Evolutionary conservation across 75 land plant species (phyloP), one percentile per base, ranked within the genome.

Genomic region (Gnetum montanum): DNA sequence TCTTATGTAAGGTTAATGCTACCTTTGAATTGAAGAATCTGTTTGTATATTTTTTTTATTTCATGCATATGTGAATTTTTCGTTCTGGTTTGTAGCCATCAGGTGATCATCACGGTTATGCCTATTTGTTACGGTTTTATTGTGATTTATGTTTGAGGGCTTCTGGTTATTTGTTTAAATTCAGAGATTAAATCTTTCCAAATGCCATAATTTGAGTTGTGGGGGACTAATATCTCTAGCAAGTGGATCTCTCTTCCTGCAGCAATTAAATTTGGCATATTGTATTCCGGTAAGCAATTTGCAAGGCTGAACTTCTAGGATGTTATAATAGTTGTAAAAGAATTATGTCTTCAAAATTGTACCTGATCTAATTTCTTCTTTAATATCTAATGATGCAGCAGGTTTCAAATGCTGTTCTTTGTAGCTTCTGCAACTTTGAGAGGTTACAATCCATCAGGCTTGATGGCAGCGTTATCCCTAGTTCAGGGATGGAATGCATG

Each of bases 401-500:
- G 88, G 68, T 77, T 15, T 72, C 65, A 8, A 51, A 53, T 49
- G 57, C 57, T 38, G 37, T 86, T 15, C 53, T 74, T 29, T 16
- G 28, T 11, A 61, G 65, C 58, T 60, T 82, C 20, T 51, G 59
- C 18, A 68, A 77, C 6, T 57, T 75, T 3, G 24, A 63, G 3
- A 69, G 51, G 12, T 58, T 86, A 58, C 67, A 76, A n/a, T 62
- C 66, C 2, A 49, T 86, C 33, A 78, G 59, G 54, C 65, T 95
- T 59, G 99, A 95, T 78, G 97, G 97, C 8, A 81, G 92, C 45
- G 54, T 60, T n/a, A 68, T 95, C 44, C 75, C 79, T 43, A 49
- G 57, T 57, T 46, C 73, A n/a, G 85, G 75, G 11, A 49, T 95
- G 46, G 69, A 67, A 47, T 61, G 74, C 8, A 76, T 95, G 66